Evolutionary conservation across 805 yeast species (phyloP).

Genomic region (Saccharomycopsis guyanensis): DNA sequence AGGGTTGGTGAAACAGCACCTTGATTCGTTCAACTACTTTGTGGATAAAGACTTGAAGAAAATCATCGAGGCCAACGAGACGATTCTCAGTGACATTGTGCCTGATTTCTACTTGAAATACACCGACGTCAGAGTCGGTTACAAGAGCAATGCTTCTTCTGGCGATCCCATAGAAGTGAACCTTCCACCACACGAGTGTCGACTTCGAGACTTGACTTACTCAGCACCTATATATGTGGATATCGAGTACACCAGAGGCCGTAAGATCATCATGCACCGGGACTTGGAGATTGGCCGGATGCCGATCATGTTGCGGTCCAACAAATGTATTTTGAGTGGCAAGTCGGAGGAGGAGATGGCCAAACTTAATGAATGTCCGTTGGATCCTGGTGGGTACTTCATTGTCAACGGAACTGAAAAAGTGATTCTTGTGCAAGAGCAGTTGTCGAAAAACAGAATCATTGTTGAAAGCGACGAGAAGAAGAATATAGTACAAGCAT

Average conservation of each 20-base stretch:
- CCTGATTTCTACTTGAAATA: conserved; percentile 94
- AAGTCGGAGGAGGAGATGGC: conserved; percentile 84
- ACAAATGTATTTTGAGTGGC: conserved; percentile 81
- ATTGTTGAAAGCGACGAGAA: conserved; percentile 96
- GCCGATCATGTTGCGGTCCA: conserved; percentile 97
- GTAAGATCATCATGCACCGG: conserved; percentile 81
- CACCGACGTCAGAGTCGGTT: conserved; percentile 87
- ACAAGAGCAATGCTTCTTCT: conserved; percentile 30
- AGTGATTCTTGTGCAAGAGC: conserved; percentile 94
- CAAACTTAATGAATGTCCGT: conserved; percentile 80
- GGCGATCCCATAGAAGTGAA: conserved; percentile 44
- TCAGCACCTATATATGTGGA: conserved; percentile 95
- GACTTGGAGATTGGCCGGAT: conserved; percentile 94
- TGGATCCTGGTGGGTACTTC: conserved; percentile 98
- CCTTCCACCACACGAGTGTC: conserved; percentile 89
- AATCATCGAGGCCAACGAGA: conserved; percentile 84
- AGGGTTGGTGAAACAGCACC: conserved; percentile 93
- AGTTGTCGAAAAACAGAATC: conserved; percentile 91
- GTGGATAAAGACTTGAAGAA: conserved; percentile 90
- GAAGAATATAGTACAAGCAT: conserved; percentile 90
- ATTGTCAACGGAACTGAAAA: conserved; percentile 97
- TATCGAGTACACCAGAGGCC: conserved; percentile 93
- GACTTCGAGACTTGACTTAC: conserved; percentile 88
- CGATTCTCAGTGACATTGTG: conserved; percentile 87
- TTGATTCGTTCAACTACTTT: conserved; percentile 96